Conservation (phyloP, 2,329 filamentous ascomycete species). For the Pseudogymnoascus sp. region DNA sequence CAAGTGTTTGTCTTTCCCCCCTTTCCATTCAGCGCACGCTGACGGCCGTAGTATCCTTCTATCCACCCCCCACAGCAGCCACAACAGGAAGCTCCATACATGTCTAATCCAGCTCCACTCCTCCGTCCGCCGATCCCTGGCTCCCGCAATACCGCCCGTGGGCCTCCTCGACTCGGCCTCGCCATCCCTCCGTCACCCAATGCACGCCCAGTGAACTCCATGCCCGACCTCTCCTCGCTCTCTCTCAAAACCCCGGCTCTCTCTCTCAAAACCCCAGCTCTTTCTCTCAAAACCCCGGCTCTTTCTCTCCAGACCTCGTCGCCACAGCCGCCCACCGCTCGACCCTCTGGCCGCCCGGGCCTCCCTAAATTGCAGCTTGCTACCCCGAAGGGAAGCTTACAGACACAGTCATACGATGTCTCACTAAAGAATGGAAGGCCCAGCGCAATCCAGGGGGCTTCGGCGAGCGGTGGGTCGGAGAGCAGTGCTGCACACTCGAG, state of each 20-base stretch:
- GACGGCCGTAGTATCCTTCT: neutral
- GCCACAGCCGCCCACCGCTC: slow-evolving; percentile 33
- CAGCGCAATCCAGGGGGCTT: slow-evolving; percentile 39
- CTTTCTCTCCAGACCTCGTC: slow-evolving; percentile 28
- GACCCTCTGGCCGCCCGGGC: slow-evolving; percentile 39
- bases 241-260: slow-evolving; percentile 18
- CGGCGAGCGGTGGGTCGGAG: slow-evolving; percentile 70
- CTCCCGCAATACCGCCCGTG: slow-evolving; percentile 22
- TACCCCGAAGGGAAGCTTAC: slow-evolving; percentile 77
- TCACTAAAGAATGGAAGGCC: slow-evolving; percentile 27
- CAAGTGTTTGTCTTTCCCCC: neutral
- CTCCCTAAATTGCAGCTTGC: slow-evolving; percentile 76
- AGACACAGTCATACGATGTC: slow-evolving; percentile 55
- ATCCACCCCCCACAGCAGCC: slow-evolving; percentile 14
- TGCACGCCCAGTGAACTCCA: slow-evolving; percentile 56
- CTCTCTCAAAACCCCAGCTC: slow-evolving; percentile 27
- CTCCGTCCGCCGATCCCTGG: slow-evolving; percentile 30
- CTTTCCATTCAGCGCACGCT: neutral
- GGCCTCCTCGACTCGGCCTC: slow-evolving; percentile 54
- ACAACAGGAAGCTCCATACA: slow-evolving; percentile 11
- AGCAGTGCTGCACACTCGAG: slow-evolving; percentile 71
- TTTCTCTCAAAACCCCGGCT: slow-evolving; percentile 17
- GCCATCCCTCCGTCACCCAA: slow-evolving; percentile 85
- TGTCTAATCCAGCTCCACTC: slow-evolving; percentile 29
- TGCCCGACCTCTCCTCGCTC: slow-evolving; percentile 22